These are phyloP conservation scores for Volvariella surrecta DNA, from an alignment of 1,284 basidiomycete genomes.

Conservation along the genomic window DNA sequence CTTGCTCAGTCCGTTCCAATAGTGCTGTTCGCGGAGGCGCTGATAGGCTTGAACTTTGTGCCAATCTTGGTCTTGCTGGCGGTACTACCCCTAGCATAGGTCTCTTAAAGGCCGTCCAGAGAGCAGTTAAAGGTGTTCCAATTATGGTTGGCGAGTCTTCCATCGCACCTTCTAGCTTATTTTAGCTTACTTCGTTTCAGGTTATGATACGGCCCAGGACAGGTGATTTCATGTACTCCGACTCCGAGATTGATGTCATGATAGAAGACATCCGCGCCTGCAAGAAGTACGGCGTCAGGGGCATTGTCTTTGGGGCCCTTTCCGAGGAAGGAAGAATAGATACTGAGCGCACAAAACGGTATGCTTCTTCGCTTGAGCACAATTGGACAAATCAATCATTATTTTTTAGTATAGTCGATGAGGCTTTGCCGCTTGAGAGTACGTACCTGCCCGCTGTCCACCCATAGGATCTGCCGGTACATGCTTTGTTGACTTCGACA, in stretches of 20 bases:
- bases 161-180: slow-evolving; percentile 3
- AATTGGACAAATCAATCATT: slow-evolving; percentile 4
- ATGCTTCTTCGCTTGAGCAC: slow-evolving; percentile 3
- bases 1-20: slow-evolving; percentile 9
- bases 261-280: slow-evolving; percentile 59
- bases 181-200: slow-evolving; percentile 26
- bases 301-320: slow-evolving; percentile 67
- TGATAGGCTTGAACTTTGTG: slow-evolving; percentile 72
- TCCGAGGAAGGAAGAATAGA: slow-evolving; percentile 54
- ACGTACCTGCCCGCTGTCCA: slow-evolving; percentile 8
- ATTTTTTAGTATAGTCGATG: slow-evolving; percentile 42
- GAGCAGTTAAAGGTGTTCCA: slow-evolving; percentile 35
- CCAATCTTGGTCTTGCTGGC: slow-evolving; percentile 61
- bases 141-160: slow-evolving; percentile 50
- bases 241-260: slow-evolving; percentile 62
- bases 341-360: slow-evolving; percentile 43
- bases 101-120: slow-evolving; percentile 48
- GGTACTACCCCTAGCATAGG: slow-evolving; percentile 75
- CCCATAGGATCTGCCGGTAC: too few relatives aligned
- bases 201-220: slow-evolving; percentile 71
- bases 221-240: slow-evolving; percentile 70
- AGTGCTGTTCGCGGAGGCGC: slow-evolving; percentile 66
- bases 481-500: slow-evolving; percentile 5
- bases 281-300: slow-evolving; percentile 46
- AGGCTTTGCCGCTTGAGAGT: slow-evolving; percentile 60